Conservation (phyloP, 2,329 filamentous ascomycete species). For the Hypomyces perniciosus region DNA sequence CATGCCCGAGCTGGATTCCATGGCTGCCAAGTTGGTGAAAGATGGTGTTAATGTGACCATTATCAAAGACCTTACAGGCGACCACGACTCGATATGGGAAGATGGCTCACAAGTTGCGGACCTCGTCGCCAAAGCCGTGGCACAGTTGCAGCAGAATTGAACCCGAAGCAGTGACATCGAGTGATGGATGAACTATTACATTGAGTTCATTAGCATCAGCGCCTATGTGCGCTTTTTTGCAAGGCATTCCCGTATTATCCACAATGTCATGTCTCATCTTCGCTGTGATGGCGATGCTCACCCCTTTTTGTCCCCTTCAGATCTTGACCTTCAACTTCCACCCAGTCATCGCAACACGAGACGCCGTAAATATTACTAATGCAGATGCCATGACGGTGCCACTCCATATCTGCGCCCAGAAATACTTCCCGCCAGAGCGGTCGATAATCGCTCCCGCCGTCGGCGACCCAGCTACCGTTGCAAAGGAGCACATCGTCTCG, state of each 20-base stretch:
- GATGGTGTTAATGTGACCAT: constrained; percentile 29
- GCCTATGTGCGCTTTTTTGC: too few species aligned
- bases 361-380: constrained; percentile 26
- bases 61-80: constrained; percentile 43
- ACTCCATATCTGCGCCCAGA: constrained; percentile 43
- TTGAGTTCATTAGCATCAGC: neutral
- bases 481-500: constrained; percentile 35
- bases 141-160: neutral
- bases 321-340: constrained; percentile 31
- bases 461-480: constrained; percentile 39
- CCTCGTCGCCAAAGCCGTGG: constrained; percentile 29
- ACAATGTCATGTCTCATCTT: neutral
- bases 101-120: constrained; percentile 51
- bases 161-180: neutral
- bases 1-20: constrained; percentile 51
- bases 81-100: constrained; percentile 60
- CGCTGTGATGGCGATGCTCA: neutral
- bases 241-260: too few species aligned
- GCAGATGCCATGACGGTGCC: constrained; percentile 34
- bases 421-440: constrained; percentile 31
- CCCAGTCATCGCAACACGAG: constrained; percentile 31
- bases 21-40: constrained; percentile 42
- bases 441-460: constrained; percentile 42
- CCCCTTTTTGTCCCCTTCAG: constrained; percentile 16
- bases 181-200: neutral